Evolutionary conservation across 169 alveolate species (phyloP).

Genomic region (Plasmodium inui): DNA sequence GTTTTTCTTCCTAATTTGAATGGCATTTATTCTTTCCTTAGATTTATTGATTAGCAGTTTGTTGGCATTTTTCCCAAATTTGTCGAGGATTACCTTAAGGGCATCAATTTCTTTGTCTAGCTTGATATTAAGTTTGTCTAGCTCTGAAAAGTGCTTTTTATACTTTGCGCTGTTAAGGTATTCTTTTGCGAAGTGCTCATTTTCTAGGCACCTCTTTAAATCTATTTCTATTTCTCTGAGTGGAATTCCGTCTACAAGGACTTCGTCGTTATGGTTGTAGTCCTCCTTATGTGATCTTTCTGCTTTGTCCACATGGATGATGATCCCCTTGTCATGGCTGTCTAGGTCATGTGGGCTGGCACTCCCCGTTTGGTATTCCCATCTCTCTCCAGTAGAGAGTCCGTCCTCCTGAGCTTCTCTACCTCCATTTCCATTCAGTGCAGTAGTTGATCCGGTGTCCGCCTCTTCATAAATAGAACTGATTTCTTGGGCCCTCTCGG

Average conservation of each 20-base stretch:
- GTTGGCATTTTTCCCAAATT: slow-evolving; percentile 66
- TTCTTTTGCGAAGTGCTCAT: slow-evolving; percentile 21
- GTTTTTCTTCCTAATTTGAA: slow-evolving; percentile 32
- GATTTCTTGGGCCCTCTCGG: slow-evolving; percentile 27
- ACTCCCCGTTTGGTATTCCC: not conserved
- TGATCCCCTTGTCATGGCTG: not conserved
- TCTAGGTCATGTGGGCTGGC: not conserved
- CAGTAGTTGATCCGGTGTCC: not conserved
- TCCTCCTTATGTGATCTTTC: not conserved
- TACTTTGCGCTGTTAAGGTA: slow-evolving; percentile 34
- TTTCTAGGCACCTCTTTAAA: slow-evolving; percentile 54
- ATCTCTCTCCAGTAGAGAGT: not conserved
- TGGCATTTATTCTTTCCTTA: slow-evolving; percentile 49
- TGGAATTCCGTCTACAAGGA: slow-evolving; percentile 37
- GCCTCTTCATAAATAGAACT: slow-evolving; percentile 24
- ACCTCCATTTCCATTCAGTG: not conserved
- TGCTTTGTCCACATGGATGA: not conserved
- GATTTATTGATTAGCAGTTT: slow-evolving; percentile 44
- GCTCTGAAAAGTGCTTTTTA: slow-evolving; percentile 20
- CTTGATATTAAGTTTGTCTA: slow-evolving; percentile 22
- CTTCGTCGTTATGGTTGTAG: not conserved
- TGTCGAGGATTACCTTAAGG: slow-evolving; percentile 33
- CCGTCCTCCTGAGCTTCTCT: not conserved
- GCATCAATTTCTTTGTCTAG: slow-evolving; percentile 39
- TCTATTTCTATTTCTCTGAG: slow-evolving; percentile 38